Evolutionary conservation across 768 basidiomycete genomes (phyloP).

Genomic region (Asterophora parasitica): DNA sequence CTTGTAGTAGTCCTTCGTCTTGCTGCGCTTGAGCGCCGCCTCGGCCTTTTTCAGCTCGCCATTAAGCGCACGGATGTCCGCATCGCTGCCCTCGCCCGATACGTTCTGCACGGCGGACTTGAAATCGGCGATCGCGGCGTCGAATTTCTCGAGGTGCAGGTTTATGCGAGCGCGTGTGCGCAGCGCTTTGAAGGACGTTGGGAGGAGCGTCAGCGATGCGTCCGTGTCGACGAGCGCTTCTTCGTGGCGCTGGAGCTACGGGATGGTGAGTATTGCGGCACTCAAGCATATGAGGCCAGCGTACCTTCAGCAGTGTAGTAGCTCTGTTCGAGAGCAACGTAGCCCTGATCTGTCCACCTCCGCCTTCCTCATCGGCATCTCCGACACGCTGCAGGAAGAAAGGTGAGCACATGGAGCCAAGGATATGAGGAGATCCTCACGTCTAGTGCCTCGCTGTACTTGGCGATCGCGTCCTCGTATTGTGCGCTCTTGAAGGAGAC

Average conservation of each 20-base stretch:
- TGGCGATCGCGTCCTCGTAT: constrained; percentile 57
- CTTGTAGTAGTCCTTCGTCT: constrained; percentile 88
- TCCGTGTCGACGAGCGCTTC: constrained; percentile 73
- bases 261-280: too few relatives aligned
- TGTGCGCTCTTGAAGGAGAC: constrained; percentile 59
- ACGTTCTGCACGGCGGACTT: constrained; percentile 75
- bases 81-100: constrained; percentile 53
- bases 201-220: constrained; percentile 55
- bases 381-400: constrained; percentile 53
- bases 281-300: background rate
- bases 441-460: constrained; percentile 70
- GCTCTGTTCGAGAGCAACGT: constrained; percentile 82
- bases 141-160: constrained; percentile 70
- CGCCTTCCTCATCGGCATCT: constrained; percentile 60
- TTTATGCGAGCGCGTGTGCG: constrained; percentile 82
- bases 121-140: constrained; percentile 70
- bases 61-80: constrained; percentile 57
- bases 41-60: constrained; percentile 78
- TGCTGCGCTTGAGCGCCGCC: constrained; percentile 76
- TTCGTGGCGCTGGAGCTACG: constrained; percentile 56
- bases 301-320: constrained; percentile 72
- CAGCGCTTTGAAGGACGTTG: constrained; percentile 77
- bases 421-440: constrained; percentile 27
- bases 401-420: background rate
- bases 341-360: constrained; percentile 77